phyloP scores from a whole-genome alignment of 2,329 filamentous ascomycete genomes.

The Microsporum ferrugineum region DNA sequence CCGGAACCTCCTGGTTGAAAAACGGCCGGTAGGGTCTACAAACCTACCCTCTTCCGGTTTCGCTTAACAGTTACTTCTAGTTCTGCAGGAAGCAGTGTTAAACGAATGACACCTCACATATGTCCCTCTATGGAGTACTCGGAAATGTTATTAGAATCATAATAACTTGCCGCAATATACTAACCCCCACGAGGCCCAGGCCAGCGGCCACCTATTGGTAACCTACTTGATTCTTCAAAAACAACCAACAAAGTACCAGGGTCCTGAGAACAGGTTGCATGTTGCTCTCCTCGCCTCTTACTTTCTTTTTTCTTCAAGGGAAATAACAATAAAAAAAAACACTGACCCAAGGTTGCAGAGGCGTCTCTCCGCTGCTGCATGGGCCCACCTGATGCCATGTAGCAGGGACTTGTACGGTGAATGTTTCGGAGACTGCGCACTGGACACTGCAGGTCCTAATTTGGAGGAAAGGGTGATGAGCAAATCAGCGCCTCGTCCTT shows the following conservation, averaged over 20 bases:
- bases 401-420: background rate
- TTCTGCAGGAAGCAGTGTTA: background rate
- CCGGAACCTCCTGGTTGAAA: background rate
- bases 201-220: background rate
- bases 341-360: background rate
- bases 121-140: background rate
- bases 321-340: background rate
- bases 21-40: background rate
- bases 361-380: background rate
- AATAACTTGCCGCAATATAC: background rate
- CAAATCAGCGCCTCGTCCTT: conserved; percentile 3
- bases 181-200: conserved; percentile 1
- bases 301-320: background rate
- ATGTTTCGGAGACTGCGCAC: conserved; percentile 4
- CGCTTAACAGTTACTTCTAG: background rate
- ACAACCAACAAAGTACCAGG: background rate
- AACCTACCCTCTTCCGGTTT: background rate
- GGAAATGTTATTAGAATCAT: background rate
- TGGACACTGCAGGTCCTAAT: conserved; percentile 4
- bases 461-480: background rate
- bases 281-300: background rate
- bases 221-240: background rate
- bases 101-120: background rate
- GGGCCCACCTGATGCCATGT: background rate
- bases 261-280: background rate